phyloP scores from a whole-genome alignment of 495 filamentous ascomycete genomes.

The Collariella sp. region DNA sequence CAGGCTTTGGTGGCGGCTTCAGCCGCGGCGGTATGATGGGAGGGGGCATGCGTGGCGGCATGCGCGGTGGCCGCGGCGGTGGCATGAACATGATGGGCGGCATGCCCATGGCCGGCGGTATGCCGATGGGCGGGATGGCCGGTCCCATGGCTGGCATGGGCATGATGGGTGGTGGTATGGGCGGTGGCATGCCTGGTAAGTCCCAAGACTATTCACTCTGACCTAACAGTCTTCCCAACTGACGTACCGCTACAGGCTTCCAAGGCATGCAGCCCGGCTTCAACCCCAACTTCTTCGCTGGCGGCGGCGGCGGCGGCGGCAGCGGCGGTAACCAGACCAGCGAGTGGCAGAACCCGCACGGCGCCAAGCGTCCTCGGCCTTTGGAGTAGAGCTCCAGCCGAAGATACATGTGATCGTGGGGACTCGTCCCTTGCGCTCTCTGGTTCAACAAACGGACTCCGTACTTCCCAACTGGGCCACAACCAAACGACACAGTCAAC shows the following conservation, averaged over 20 bases:
- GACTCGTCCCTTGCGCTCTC: too few relatives aligned
- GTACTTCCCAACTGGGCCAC: too few relatives aligned
- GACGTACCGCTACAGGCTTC: constrained; percentile 43
- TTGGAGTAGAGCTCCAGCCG: constrained; percentile 25
- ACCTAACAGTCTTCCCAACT: not conserved
- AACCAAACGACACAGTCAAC: too few relatives aligned
- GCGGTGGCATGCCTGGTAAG: constrained; percentile 51
- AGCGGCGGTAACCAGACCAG: constrained; percentile 12
- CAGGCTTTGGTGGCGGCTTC: constrained; percentile 46
- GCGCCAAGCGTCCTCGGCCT: constrained; percentile 62
- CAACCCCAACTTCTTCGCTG: constrained; percentile 72
- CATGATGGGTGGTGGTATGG: constrained; percentile 34
- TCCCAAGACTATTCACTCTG: not conserved
- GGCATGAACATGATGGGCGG: constrained; percentile 33
- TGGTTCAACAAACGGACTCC: too few relatives aligned
- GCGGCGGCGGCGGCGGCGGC: too few relatives aligned
- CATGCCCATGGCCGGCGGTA: constrained; percentile 28
- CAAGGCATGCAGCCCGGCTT: constrained; percentile 62
- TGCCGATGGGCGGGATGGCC: constrained; percentile 25
- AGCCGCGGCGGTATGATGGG: constrained; percentile 61
- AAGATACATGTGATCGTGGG: not conserved
- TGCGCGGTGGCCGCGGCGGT: constrained; percentile 64
- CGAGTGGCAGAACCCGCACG: constrained; percentile 72
- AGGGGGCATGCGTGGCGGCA: constrained; percentile 39
- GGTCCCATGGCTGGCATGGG: constrained; percentile 33